These are phyloP conservation scores for Pouteria glomerata DNA, from an alignment of 148 eudicot genomes.

Conservation along the genomic window DNA sequence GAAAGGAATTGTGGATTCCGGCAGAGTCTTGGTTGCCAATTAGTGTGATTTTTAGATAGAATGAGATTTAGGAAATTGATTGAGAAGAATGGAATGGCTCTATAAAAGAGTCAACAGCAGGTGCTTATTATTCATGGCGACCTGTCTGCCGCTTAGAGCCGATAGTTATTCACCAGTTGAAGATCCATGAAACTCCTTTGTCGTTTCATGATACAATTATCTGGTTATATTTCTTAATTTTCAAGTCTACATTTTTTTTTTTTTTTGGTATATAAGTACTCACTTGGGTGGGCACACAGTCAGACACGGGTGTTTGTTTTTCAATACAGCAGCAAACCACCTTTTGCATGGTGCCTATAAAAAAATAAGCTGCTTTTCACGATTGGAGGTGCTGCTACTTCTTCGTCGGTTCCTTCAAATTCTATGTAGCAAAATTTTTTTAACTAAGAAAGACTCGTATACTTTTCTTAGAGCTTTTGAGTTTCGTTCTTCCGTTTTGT, in stretches of 20 bases:
- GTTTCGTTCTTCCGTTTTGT: background rate
- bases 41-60: background rate
- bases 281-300: constrained; percentile 34
- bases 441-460: background rate
- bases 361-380: constrained; percentile 55
- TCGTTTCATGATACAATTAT: constrained; percentile 35
- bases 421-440: constrained; percentile 39
- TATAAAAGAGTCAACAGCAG: constrained; percentile 40
- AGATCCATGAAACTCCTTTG: constrained; percentile 30
- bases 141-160: constrained; percentile 55
- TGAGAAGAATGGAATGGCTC: constrained; percentile 18
- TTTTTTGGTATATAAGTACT: background rate
- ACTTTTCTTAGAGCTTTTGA: background rate
- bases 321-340: constrained; percentile 23
- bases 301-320: constrained; percentile 61
- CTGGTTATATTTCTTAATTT: constrained; percentile 21
- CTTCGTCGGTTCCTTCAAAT: constrained; percentile 36
- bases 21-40: background rate
- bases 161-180: constrained; percentile 24
- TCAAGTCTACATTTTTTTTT: background rate
- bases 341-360: constrained; percentile 83
- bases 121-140: constrained; percentile 25
- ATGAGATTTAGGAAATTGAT: background rate
- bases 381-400: constrained; percentile 40
- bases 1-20: too few species aligned